Base-by-base conservation (phyloP, 371 early-diverging fungal species). In the Syncephalastrum racemosum region DNA sequence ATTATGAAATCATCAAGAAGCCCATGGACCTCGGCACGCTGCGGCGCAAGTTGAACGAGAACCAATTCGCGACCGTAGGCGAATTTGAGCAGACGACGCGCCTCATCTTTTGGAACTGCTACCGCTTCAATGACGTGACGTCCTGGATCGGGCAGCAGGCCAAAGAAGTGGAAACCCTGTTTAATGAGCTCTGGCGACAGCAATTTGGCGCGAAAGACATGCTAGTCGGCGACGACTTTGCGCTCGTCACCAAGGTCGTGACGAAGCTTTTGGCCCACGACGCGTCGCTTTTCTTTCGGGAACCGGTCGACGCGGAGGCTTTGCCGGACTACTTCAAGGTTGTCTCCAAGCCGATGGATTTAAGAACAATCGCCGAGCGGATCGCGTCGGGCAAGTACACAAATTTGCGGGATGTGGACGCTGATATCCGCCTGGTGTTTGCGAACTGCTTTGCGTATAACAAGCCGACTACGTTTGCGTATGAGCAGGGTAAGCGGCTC, bases 11-110 rank as follows among this genome's bases (percentile, higher is more conserved):
- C 40, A 88, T 99, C 64, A 95, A 91, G 48, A 59, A 87, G 48
- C 99, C 99, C 4, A 99, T 99, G 99, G 99, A 99, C 63, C 54
- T 98, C 25, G 79, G 84, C 16, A 93, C 98, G 0, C 87, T 99
- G 39, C 82, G 84, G 52, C 77, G 75, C 31, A 92, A 90, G 41
- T 65, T 98, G 5, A 92, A 93, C 8, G 36, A 58, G 1, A 67
- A 63, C 39, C 48, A 59, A 44, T 89, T 87, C 45, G 16, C 67
- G 1, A 67, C 62, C 0, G 62, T 83, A 8, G 70, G 77, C 51
- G 72, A 75, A 1, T 81, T 88, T 58, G 82, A 82, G 42, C 68
- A 66, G 1, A 89, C 88, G 59, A 67, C 88, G 1, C 70, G 79
- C 24, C 77, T 87, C 39, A 82, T 95, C 46, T 79, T 98, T 46